Conservation (phyloP, 306 rosid species). For the Dryas octopetala region DNA sequence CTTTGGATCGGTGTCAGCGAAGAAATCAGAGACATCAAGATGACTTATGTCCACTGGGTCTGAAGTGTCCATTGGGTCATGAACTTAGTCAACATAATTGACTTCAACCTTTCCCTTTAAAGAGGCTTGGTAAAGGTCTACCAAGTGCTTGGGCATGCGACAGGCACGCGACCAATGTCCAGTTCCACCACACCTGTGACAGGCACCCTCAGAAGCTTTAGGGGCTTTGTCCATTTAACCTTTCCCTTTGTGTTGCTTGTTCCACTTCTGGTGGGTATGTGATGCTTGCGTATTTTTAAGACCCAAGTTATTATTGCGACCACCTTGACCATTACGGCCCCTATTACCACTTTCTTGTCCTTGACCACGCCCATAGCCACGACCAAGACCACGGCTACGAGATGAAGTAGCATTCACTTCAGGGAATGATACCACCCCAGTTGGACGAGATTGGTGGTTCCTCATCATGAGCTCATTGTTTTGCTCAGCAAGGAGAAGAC, state of each 20-base stretch:
- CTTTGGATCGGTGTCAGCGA: not conserved
- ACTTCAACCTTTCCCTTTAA: not conserved
- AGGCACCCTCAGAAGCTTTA: not conserved
- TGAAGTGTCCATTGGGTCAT: not conserved
- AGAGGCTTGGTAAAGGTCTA: conserved; percentile 4
- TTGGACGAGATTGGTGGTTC: not conserved
- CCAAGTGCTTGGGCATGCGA: not conserved
- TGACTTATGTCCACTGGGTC: not conserved
- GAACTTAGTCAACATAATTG: not conserved
- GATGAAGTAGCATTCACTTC: not conserved
- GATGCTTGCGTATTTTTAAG: not conserved
- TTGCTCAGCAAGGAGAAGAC: not conserved
- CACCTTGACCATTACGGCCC: no score
- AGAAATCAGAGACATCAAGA: not conserved
- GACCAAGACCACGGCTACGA: no score
- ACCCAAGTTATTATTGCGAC: no score
- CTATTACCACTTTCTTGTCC: no score
- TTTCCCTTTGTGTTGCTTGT: not conserved
- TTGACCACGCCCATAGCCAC: not conserved
- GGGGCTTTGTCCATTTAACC: not conserved
- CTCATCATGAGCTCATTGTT: not conserved
- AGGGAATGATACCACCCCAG: not conserved
- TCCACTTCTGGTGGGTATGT: not conserved
- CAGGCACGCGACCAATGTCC: not conserved
- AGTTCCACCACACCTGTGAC: not conserved